A percentile compares a stretch with the other conserved stretches of the same genome.
Evolutionary conservation across 2,329 filamentous ascomycete species (phyloP).

Genomic region (Penicillium sp.): DNA sequence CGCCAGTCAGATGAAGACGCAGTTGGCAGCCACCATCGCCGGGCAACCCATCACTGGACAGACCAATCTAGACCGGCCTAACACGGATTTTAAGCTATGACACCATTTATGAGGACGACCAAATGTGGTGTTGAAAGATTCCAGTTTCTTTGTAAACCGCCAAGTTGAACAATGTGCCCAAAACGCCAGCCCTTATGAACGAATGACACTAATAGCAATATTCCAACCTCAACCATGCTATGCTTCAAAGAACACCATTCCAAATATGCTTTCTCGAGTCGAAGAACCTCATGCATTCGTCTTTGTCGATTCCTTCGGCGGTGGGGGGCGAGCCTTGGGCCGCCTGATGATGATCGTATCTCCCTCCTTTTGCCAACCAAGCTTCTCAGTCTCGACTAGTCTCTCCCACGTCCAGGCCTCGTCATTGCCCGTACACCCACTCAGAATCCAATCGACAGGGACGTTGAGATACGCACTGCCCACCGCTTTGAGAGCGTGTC

Average conservation of each 20-base stretch:
- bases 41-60: constrained; percentile 52
- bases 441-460: constrained; percentile 67
- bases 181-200: background rate
- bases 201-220: constrained; percentile 16
- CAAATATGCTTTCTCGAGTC: too few relatives aligned
- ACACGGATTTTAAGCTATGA: constrained; percentile 73
- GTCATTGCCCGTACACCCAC: constrained; percentile 46
- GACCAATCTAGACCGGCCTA: constrained; percentile 67
- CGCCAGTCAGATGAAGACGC: constrained; percentile 65
- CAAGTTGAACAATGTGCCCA: constrained; percentile 11
- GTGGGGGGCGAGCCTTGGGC: constrained; percentile 31
- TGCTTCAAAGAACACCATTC: constrained; percentile 16
- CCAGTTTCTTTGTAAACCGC: constrained; percentile 9
- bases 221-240: constrained; percentile 18
- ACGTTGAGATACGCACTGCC: constrained; percentile 76
- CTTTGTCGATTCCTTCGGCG: constrained; percentile 15
- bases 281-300: background rate
- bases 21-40: constrained; percentile 68
- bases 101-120: constrained; percentile 8
- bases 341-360: constrained; percentile 73
- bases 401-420: constrained; percentile 63
- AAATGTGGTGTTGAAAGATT: constrained; percentile 8
- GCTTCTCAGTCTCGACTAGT: constrained; percentile 64
- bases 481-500: constrained; percentile 80
- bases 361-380: constrained; percentile 80